Percentiles rank a stretch among this genome's conserved stretches.
phyloP scores from a whole-genome alignment of 177 flowering plant species.

The Vitis hybrid region DNA sequence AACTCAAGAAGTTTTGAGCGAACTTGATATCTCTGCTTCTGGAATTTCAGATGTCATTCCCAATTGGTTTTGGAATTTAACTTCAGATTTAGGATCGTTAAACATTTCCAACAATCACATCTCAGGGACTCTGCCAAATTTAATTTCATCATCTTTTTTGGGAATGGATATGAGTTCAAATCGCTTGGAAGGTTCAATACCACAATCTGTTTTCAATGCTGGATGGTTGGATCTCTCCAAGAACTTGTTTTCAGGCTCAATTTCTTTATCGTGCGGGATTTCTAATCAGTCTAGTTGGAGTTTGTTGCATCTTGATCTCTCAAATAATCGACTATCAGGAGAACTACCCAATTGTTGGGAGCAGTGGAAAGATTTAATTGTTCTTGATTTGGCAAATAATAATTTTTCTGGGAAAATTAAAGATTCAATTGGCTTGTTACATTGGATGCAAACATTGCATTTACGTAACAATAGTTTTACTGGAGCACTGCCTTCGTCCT shows the following conservation, averaged over 20 bases:
- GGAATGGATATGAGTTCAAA: too few relatives aligned
- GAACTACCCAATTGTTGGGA: conserved; percentile 14
- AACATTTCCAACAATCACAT: conserved; percentile 11
- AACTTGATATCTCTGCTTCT: conserved; percentile 13
- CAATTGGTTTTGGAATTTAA: conserved; percentile 17
- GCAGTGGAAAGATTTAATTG: not conserved
- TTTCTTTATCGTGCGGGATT: not conserved
- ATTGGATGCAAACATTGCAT: not conserved
- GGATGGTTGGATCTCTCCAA: conserved; percentile 6
- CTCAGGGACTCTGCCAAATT: not conserved
- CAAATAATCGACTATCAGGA: conserved; percentile 2
- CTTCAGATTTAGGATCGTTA: not conserved
- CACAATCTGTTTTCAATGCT: not conserved
- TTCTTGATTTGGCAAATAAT: conserved; percentile 16
- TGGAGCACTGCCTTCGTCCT: conserved; percentile 20
- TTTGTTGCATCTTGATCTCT: not conserved
- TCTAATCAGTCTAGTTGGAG: fast-evolving
- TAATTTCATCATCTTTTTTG: too few relatives aligned
- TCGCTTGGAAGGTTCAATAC: too few relatives aligned
- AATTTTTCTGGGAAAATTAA: conserved; percentile 24
- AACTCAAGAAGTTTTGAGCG: not conserved
- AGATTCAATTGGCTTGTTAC: conserved; percentile 9
- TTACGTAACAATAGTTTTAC: conserved; percentile 19
- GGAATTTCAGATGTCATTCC: conserved; percentile 19
- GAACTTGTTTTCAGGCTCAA: conserved; percentile 9